Base-by-base conservation (phyloP, 2,329 filamentous ascomycete species). In the Fusarium fujikuroi region DNA sequence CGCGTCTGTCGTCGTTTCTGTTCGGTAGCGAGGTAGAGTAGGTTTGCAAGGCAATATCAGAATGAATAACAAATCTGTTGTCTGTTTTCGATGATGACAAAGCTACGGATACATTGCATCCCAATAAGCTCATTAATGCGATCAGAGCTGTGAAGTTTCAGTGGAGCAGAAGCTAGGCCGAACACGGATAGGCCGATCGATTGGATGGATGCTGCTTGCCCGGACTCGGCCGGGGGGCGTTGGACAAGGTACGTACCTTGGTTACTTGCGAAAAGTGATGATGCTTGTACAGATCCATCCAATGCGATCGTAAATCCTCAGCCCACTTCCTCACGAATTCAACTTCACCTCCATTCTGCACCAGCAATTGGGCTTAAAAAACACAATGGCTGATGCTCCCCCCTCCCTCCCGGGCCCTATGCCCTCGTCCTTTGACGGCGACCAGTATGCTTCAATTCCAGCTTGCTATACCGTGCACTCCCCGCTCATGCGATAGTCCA, bases 391-490 rank as follows among this genome's bases (percentile, higher is more conserved):
- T 60, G 80, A 81, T 63, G 75, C 75, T 25, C 76, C 78, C 44
- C 77, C 80, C 28, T 75, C 75, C 19, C 56, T 80, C 28, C 74
- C 81, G 42, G 82, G 84, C 75, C 89, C 89, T 18, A 86, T 95
- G 78, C 93, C 94, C 75, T 95, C 93, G 78, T 96, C 93, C 42
- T 96, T 96, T 81, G 93, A 95, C 86, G 87, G 87, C 44, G 86
- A 95, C 80, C 83, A 84, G 92, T 94, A 86, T 78, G 89, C 84
- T 69, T 61, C 47, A 40, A 37, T 43, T 52, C 54, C 64, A 53
- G 59, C 66, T 56, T 65, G 39, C 50, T 46, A 47, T 60, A 54
- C 71, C 60, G 46, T 60, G 50, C 59, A 53, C 53, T 72, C 62
- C 60, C 62, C 68, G 66, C 75, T 78, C 77, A 78, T 75, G 67